Conservation (phyloP, 345 rosid species). For the Camelina sativa region DNA sequence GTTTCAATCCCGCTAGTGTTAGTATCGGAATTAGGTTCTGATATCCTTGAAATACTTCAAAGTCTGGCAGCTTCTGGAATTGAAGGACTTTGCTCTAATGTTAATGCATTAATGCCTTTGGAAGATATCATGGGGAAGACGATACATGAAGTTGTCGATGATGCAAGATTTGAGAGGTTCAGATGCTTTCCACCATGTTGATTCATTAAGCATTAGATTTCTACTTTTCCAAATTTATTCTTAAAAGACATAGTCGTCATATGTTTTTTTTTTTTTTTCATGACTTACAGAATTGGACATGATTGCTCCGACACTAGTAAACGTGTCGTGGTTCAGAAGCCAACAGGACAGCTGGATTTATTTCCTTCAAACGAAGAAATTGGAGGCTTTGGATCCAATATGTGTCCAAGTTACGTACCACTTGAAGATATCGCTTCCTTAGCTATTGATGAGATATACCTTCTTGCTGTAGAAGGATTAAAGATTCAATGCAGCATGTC, state of each 20-base stretch:
- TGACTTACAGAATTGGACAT: slow-evolving; percentile 25
- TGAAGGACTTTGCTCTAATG: slow-evolving; percentile 48
- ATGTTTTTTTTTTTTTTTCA: neutral
- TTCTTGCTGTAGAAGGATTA: slow-evolving; percentile 64
- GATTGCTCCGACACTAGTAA: slow-evolving; percentile 26
- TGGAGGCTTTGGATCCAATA: slow-evolving; percentile 31
- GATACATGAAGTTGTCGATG: slow-evolving; percentile 53
- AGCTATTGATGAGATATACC: slow-evolving; percentile 60
- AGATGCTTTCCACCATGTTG: slow-evolving; percentile 28
- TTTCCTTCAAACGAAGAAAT: slow-evolving; percentile 12
- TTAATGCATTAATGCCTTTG: slow-evolving; percentile 63
- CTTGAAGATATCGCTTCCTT: slow-evolving; percentile 49
- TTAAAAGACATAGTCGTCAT: neutral
- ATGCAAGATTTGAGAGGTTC: slow-evolving; percentile 48
- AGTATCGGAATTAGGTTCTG: slow-evolving; percentile 63
- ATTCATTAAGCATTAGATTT: slow-evolving; percentile 17
- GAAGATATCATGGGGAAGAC: slow-evolving; percentile 70
- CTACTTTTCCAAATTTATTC: neutral
- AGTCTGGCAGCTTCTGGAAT: slow-evolving; percentile 59
- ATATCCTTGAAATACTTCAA: slow-evolving; percentile 49
- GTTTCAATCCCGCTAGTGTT: slow-evolving; percentile 64
- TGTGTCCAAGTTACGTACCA: slow-evolving; percentile 39
- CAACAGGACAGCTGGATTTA: slow-evolving; percentile 22
- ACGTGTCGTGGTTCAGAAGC: slow-evolving; percentile 9
- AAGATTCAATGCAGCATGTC: slow-evolving; percentile 72